Evolutionary conservation across 176 grass and related monocot species (phyloP).

Genomic region (Avena atlantica): DNA sequence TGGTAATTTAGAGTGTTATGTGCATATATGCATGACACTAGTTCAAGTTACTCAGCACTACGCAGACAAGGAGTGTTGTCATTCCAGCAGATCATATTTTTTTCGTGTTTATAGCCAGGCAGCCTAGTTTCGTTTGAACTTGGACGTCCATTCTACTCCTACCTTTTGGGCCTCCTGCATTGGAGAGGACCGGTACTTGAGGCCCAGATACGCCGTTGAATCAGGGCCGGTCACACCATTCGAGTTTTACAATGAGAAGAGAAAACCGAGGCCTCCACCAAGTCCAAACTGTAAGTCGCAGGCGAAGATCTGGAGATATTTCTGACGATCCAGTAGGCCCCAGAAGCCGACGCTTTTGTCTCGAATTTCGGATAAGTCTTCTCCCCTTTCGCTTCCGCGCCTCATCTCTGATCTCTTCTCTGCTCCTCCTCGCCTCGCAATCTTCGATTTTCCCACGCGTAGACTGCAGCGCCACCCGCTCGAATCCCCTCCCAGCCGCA

Average conservation of each 20-base stretch:
- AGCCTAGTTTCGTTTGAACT: no score
- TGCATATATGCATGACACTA: no score
- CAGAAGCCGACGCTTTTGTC: slow-evolving; percentile 41
- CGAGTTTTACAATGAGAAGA: no score
- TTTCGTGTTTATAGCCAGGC: no score
- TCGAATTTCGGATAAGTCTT: slow-evolving; percentile 23
- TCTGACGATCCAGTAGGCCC: slow-evolving; percentile 20
- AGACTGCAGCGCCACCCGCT: not conserved
- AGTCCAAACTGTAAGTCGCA: no score
- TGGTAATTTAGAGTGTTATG: no score
- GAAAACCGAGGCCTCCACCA: no score
- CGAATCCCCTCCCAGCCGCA: not conserved
- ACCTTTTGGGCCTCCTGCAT: not conserved
- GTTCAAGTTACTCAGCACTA: no score
- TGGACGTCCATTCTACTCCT: no score
- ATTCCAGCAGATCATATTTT: no score
- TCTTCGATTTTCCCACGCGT: slow-evolving; percentile 21
- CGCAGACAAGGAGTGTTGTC: no score
- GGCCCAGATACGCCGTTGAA: not conserved
- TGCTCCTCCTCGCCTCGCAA: not conserved
- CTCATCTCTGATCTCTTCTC: not conserved
- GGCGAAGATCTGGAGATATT: slow-evolving; percentile 39
- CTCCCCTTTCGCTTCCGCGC: not conserved
- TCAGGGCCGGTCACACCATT: not conserved
- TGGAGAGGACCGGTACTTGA: no score